Base-by-base conservation (phyloP, 345 rosid species). In the Sonneratia alba region DNA sequence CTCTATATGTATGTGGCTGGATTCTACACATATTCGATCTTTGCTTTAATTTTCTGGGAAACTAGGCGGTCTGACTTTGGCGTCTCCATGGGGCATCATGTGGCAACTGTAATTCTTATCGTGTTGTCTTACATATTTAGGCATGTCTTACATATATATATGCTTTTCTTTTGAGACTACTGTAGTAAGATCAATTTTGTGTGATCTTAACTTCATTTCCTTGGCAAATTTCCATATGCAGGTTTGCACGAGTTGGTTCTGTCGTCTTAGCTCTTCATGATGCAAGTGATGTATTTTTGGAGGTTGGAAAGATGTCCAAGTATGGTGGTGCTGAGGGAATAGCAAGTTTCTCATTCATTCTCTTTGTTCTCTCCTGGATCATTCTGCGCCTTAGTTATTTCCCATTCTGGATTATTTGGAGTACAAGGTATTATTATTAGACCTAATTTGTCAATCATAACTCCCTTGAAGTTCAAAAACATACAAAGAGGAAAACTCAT, bases 51-150 rank as follows among this genome's bases (percentile, higher is more conserved):
- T 15, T 96, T 91, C 77, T 96, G 99, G 99, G 99, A 96, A 82
- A 96, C 99, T 73, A 88, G 98, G 81, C 88, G 99, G n/a, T 89
- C 97, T 15, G 99, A 96, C 80, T 96, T 96, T 67, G 97, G 98
- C 24, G 98, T 96, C 78, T 96, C 98, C 0, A 96, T 96, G 98
- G 77, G 93, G 68, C 99, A 96, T 86, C 99, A 96, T 82, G 83
- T 96, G 68, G 94, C 97, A 36, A 89, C 96, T 70, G 76, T 85
- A 71, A 77, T 82, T 68, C 97, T 96, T 67, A 86, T 96, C 59
- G 83, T 92, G 75, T 84, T 92, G 36, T 96, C 99, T 40, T 96
- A 96, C 87, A 71, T 91, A 67, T 82, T 84, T 70, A 91, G 99
- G 99, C 89, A 75, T 57, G 43, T 65, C 34, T 21, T 48, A 27